Base-by-base conservation (phyloP, 495 filamentous ascomycete species). In the Xylaria castorea region DNA sequence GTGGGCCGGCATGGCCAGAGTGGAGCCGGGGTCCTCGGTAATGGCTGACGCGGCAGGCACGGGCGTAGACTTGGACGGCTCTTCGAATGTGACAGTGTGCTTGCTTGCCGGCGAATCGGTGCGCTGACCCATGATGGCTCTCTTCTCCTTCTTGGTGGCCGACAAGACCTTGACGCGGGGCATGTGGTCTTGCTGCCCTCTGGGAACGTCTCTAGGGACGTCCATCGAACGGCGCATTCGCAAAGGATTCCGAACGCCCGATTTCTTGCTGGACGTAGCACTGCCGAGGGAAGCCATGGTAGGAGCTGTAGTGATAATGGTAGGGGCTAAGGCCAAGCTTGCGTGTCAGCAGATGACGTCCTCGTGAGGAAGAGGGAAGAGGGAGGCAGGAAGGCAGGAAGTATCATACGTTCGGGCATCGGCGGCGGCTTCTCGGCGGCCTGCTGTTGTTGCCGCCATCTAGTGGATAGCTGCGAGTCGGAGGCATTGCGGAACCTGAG, bases 241-340 rank as follows among this genome's bases (percentile, higher is more conserved):
- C 16, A 79, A 75, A 27, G 84, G 81, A 46, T 89, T 78, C 68
- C 81, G 85, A 66, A 89, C 79, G 44, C 85, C 82, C 68, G 83
- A 81, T 51, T 87, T 84, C 74, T 87, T 88, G 79, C 89, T 91
- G 12, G 81, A 79, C 14, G 81, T 83, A 76, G 18, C 58, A 76
- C 27, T 77, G 74, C 18, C 63, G n/a, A 40, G n/a, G n/a, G 85
- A 82, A 60, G 95, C 89, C 71, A 91, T 87, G 1, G 94, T 95
- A 8, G 96, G 96, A 34, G 95, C 92, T 16, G 96, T 99, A 30
- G 91, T 97, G 78, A 98, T 95, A 78, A 99, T 99, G 61, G 91
- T 90, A 25, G 95, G 95, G 53, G 95, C 93, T 93, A 78, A 61
- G 77, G 25, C 44, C 14, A 64, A 51, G 16, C 14, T 48, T 25